A percentile compares a stretch with the other conserved stretches of the same genome.
Evolutionary conservation across 1,284 basidiomycete genomes (phyloP).

Genomic region (Boletus sp.): DNA sequence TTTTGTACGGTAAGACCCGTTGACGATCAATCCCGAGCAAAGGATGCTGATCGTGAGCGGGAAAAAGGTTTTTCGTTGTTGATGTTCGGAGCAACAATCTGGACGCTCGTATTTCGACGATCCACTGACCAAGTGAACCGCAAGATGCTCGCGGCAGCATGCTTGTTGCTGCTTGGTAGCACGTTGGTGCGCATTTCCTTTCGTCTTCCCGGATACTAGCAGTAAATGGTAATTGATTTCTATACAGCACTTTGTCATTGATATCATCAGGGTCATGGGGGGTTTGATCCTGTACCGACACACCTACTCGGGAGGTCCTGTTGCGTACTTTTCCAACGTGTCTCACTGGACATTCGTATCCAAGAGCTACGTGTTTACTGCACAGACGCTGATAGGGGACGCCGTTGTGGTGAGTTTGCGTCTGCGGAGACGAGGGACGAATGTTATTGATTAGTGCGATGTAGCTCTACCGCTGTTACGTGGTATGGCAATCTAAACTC

Average conservation of each 20-base stretch:
- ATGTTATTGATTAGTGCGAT: background rate
- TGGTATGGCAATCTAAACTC: too few species aligned
- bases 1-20: slow-evolving; percentile 1
- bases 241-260: slow-evolving; percentile 20
- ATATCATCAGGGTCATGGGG: slow-evolving; percentile 13
- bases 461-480: slow-evolving; percentile 26
- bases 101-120: background rate
- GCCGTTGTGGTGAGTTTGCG: slow-evolving; percentile 29
- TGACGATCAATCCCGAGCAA: too few species aligned
- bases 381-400: slow-evolving; percentile 35
- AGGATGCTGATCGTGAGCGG: background rate
- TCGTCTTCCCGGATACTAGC: background rate
- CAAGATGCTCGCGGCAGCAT: background rate
- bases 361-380: background rate
- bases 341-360: slow-evolving; percentile 2
- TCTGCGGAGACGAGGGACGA: background rate
- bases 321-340: background rate
- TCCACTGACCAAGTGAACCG: background rate
- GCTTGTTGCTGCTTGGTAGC: slow-evolving; percentile 1
- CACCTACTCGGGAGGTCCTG: slow-evolving; percentile 6
- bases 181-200: slow-evolving; percentile 2
- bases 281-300: slow-evolving; percentile 8
- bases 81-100: slow-evolving; percentile 9
- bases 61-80: slow-evolving; percentile 4
- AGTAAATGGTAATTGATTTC: background rate